Conservation (phyloP, 148 eudicot genomes). For the Fagopyrum esculentum region DNA sequence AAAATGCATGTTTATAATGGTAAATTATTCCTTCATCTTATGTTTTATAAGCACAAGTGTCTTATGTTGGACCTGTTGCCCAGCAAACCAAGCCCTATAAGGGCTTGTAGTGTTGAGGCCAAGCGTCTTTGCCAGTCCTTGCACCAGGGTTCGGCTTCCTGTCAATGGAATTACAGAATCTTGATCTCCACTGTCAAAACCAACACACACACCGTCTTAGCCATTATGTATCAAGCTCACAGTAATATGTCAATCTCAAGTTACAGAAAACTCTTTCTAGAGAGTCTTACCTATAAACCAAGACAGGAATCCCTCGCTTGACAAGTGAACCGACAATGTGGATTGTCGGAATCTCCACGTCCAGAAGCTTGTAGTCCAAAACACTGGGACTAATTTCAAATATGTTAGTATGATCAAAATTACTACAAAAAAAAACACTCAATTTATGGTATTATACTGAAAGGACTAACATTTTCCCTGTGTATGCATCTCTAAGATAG, state of each 20-base stretch:
- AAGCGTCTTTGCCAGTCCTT: slow-evolving; percentile 41
- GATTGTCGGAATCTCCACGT: slow-evolving; percentile 38
- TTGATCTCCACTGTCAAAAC: slow-evolving; percentile 43
- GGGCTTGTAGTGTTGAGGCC: slow-evolving; percentile 43
- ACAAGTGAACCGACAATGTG: slow-evolving; percentile 34
- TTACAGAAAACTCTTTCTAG: background rate
- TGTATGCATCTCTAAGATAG: background rate
- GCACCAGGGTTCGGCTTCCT: slow-evolving; percentile 41
- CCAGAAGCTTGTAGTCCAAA: slow-evolving; percentile 31
- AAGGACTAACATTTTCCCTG: background rate
- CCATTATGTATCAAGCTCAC: background rate
- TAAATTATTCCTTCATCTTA: background rate
- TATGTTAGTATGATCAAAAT: background rate
- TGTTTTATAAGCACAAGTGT: background rate
- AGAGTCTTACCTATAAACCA: slow-evolving; percentile 46
- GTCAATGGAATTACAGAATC: slow-evolving; percentile 60
- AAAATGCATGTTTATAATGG: background rate
- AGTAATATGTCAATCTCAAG: background rate
- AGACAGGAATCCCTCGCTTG: slow-evolving; percentile 41
- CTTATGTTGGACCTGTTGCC: slow-evolving; percentile 39
- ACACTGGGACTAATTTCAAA: slow-evolving; percentile 18
- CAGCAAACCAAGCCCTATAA: slow-evolving; percentile 54
- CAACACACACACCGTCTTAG: background rate
- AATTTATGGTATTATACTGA: too few relatives aligned
- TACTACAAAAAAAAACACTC: too few relatives aligned